Conservation (phyloP, 768 basidiomycete genomes). For the Cubamyces sp. region DNA sequence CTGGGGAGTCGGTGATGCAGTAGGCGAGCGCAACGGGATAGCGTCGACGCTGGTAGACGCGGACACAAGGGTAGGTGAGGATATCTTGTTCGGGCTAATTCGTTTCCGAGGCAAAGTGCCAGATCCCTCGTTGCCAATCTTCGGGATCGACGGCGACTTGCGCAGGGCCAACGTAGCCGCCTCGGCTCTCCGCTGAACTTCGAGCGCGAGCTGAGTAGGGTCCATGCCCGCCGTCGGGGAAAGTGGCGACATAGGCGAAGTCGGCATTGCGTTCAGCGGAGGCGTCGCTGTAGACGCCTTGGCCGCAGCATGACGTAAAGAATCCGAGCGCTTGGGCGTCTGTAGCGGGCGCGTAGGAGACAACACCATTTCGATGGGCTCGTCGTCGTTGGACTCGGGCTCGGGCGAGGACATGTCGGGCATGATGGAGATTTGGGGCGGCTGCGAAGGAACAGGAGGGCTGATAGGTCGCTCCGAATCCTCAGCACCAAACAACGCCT, state of each 20-base stretch:
- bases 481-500: constrained; percentile 68
- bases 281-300: constrained; percentile 5
- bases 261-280: constrained; percentile 4
- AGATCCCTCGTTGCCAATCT: constrained; percentile 27
- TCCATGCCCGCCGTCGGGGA: constrained; percentile 39
- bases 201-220: constrained; percentile 58
- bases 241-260: constrained; percentile 4
- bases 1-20: constrained; percentile 28
- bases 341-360: constrained; percentile 17
- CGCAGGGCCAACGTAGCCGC: constrained; percentile 52
- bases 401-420: constrained; percentile 19
- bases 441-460: constrained; percentile 33
- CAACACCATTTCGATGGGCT: constrained; percentile 1
- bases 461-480: constrained; percentile 29
- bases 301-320: constrained; percentile 1
- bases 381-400: constrained; percentile 16
- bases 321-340: constrained; percentile 21
- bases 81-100: constrained; percentile 44
- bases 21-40: constrained; percentile 34
- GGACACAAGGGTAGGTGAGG: constrained; percentile 44
- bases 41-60: constrained; percentile 44
- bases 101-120: constrained; percentile 34
- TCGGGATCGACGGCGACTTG: constrained; percentile 45
- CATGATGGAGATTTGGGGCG: constrained; percentile 29
- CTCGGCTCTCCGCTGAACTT: constrained; percentile 69